Conservation (phyloP, 2,329 filamentous ascomycete genomes). For the Eutypella sp. region DNA sequence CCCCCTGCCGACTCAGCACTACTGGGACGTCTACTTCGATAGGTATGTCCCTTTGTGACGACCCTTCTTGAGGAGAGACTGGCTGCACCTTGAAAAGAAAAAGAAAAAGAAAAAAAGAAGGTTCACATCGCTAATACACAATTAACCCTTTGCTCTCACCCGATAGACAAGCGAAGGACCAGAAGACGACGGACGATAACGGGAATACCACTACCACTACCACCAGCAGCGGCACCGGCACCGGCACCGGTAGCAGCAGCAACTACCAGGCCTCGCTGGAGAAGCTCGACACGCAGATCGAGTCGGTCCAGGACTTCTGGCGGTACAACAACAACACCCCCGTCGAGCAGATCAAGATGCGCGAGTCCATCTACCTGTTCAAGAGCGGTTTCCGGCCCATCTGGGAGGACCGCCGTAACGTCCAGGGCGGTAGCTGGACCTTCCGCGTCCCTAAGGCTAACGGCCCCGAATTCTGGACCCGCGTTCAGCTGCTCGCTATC, state of each 20-base stretch:
- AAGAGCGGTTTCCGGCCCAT: slow-evolving; percentile 71
- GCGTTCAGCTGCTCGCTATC: slow-evolving; percentile 75
- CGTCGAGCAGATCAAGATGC: slow-evolving; percentile 69
- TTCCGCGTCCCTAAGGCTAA: slow-evolving; percentile 79
- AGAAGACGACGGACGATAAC: too few species aligned
- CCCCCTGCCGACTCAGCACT: slow-evolving; percentile 71
- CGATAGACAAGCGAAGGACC: slow-evolving; percentile 39
- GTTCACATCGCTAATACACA: neutral
- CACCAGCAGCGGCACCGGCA: too few species aligned
- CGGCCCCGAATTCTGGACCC: slow-evolving; percentile 73
- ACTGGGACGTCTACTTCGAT: slow-evolving; percentile 70
- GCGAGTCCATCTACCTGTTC: slow-evolving; percentile 75
- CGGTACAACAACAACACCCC: slow-evolving; percentile 78
- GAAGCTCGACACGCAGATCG: slow-evolving; percentile 61
- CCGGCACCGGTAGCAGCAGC: too few species aligned
- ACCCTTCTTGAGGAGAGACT: neutral
- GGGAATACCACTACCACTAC: too few species aligned
- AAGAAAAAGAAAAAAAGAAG: neutral
- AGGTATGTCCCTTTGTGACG: slow-evolving; percentile 32
- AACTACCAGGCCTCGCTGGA: slow-evolving; percentile 55
- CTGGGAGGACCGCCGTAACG: slow-evolving; percentile 84
- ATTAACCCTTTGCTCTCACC: neutral
- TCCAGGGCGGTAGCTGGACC: slow-evolving; percentile 83
- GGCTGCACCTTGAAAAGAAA: neutral
- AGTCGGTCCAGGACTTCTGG: slow-evolving; percentile 82